phyloP scores from a whole-genome alignment of 169 alveolate species.

The Perkinsus chesapeaki region DNA sequence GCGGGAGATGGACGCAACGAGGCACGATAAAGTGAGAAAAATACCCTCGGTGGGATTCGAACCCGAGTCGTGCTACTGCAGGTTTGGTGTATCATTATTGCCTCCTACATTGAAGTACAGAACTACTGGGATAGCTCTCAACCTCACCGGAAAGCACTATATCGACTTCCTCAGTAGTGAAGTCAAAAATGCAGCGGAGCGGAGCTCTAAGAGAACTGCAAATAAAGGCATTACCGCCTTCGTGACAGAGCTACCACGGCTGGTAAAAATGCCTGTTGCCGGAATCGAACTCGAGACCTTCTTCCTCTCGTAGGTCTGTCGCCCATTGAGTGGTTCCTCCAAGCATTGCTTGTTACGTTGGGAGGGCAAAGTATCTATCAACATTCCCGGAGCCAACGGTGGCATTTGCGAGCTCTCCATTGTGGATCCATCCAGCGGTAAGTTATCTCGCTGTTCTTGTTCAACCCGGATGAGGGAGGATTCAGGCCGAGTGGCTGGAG shows the following conservation, averaged over 20 bases:
- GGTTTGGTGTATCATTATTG: background rate
- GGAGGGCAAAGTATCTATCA: background rate
- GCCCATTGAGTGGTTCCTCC: background rate
- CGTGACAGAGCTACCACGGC: background rate
- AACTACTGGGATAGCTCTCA: background rate
- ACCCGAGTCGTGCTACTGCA: background rate
- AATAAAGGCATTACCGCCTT: background rate
- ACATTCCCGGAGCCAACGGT: background rate
- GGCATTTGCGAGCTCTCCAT: background rate
- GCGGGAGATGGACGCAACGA: background rate
- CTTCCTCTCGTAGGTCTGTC: background rate
- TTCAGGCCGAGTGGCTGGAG: background rate
- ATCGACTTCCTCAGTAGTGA: background rate
- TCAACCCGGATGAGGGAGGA: background rate
- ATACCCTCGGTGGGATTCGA: background rate
- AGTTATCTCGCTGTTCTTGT: background rate
- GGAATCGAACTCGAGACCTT: background rate
- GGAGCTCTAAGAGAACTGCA: background rate
- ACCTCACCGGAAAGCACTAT: background rate
- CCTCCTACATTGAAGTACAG: background rate
- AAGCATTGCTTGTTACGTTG: background rate
- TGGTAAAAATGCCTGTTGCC: background rate
- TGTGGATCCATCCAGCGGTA: background rate
- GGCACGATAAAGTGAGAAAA: background rate
- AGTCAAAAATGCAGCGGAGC: background rate